Evolutionary conservation across 345 rosid species (phyloP).

Genomic region (Physaria fendleri): DNA sequence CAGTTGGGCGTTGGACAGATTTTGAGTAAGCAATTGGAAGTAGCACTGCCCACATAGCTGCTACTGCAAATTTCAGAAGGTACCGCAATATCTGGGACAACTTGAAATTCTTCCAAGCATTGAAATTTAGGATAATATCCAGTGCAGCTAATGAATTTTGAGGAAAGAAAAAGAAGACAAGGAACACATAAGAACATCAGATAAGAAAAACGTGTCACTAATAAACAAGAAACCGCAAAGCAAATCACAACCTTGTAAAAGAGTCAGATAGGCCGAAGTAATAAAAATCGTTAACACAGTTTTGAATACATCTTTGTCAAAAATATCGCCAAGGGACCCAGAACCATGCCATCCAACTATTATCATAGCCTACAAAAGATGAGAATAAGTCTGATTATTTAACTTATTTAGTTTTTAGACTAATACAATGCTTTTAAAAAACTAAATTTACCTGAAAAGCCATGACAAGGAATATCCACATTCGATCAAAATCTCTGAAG

Average conservation of each 20-base stretch:
- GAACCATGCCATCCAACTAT: constrained; percentile 78
- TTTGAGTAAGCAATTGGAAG: constrained; percentile 76
- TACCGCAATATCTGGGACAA: constrained; percentile 67
- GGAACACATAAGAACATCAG: constrained; percentile 14
- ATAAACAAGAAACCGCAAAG: not conserved
- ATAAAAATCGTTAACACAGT: constrained; percentile 72
- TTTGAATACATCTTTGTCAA: constrained; percentile 59
- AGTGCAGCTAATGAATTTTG: constrained; percentile 44
- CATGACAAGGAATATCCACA: constrained; percentile 94
- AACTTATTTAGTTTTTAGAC: not conserved
- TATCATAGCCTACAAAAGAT: constrained; percentile 75
- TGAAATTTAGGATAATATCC: constrained; percentile 74
- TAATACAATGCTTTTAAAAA: not conserved
- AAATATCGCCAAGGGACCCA: constrained; percentile 59
- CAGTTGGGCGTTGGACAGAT: constrained; percentile 69
- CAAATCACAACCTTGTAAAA: constrained; percentile 57
- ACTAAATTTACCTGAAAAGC: constrained; percentile 70
- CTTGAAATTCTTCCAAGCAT: constrained; percentile 86
- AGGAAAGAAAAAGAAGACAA: not conserved
- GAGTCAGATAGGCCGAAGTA: constrained; percentile 79
- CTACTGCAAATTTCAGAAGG: constrained; percentile 63
- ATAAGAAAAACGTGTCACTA: not conserved
- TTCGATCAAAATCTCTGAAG: constrained; percentile 85
- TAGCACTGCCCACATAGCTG: constrained; percentile 81
- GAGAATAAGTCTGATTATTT: not conserved